A percentile compares a stretch with the other conserved stretches of the same genome.
These are phyloP conservation scores for Eimeria maxima DNA, from an alignment of 169 alveolate species.

Conservation along the genomic window DNA sequence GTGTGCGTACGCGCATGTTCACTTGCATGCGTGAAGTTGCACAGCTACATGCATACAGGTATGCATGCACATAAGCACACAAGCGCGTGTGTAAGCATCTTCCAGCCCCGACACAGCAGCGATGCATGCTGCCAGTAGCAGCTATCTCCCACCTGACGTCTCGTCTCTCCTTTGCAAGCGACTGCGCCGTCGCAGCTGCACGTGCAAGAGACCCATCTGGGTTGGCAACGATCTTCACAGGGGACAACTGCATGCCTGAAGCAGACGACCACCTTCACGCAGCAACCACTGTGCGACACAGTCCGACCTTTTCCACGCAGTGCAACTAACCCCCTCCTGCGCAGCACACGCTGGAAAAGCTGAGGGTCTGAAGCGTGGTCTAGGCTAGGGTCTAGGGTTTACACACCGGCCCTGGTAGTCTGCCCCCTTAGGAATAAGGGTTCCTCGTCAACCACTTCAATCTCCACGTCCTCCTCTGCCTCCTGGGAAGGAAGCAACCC, in stretches of 20 bases:
- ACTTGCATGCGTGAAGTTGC: too few relatives aligned
- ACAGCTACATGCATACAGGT: not conserved
- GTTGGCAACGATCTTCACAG: slow-evolving; percentile 94
- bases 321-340: too few relatives aligned
- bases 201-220: slow-evolving; percentile 97
- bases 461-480: slow-evolving; percentile 81
- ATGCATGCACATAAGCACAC: not conserved
- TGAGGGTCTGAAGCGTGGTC: not conserved
- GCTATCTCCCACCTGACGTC: slow-evolving; percentile 90
- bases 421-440: slow-evolving; percentile 98
- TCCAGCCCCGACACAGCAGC: not conserved
- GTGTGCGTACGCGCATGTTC: too few relatives aligned
- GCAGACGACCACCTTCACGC: not conserved
- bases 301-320: too few relatives aligned
- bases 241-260: slow-evolving; percentile 79
- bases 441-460: slow-evolving; percentile 88
- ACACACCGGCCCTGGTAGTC: slow-evolving; percentile 90
- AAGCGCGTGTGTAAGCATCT: not conserved
- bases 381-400: slow-evolving; percentile 26
- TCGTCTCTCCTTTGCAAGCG: slow-evolving; percentile 96
- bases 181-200: slow-evolving; percentile 93
- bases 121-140: not conserved
- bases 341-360: too few relatives aligned
- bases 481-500: slow-evolving; percentile 75
- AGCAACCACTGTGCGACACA: too few relatives aligned